Base-by-base conservation (phyloP, 2,329 filamentous ascomycete species). In the Colletotrichum sidae region DNA sequence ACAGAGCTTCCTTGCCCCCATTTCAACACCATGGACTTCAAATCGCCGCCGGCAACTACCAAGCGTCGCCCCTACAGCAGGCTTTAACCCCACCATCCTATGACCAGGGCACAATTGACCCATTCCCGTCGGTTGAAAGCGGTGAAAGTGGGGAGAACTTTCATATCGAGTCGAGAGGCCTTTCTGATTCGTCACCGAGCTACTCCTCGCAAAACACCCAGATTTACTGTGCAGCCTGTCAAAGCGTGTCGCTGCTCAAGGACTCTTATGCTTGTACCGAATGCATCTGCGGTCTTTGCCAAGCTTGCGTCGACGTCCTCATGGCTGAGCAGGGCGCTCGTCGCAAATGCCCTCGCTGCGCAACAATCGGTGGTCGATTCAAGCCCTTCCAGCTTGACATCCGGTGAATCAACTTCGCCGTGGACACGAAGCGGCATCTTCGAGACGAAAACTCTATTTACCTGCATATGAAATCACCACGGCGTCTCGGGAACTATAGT, bases 211-310 rank as follows among this genome's bases (percentile, higher is more conserved):
- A 93, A 57, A 85, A 85, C 68, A 91, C 95, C 3, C 92, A 97
- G 75, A 97, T 98, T 46, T 97, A 97, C 76, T 98, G 95, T 76
- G 92, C 94, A 17, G 92, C 91, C 52, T 98, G 95, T 74, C 89
- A 92, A 69, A 88, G 90, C 42, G 83, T 94, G 15, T 94, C 91
- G 55, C 81, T 90, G 10, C 81, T 98, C 34, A 90, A 89, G 72
- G 92, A 95, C 72, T 96, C 93, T 39, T 97, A 94, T 74, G 95
- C 95, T 25, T 98, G 95, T 77, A 97, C 94, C 1, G 94, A 97
- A 77, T 98, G 96, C 77, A 97, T 98, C 69, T 97, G 93, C 75
- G 95, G 94, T 13, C 86, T 98, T 54, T 98, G 96, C 77, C 88
- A 90, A 69, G 89, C 93, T 65, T 98, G 95, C 73, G 93, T 97